A percentile compares a stretch with the other conserved stretches of the same genome.
Evolutionary conservation across 148 eudicot genomes (phyloP).

Genomic region (Nepenthes gracilis): DNA sequence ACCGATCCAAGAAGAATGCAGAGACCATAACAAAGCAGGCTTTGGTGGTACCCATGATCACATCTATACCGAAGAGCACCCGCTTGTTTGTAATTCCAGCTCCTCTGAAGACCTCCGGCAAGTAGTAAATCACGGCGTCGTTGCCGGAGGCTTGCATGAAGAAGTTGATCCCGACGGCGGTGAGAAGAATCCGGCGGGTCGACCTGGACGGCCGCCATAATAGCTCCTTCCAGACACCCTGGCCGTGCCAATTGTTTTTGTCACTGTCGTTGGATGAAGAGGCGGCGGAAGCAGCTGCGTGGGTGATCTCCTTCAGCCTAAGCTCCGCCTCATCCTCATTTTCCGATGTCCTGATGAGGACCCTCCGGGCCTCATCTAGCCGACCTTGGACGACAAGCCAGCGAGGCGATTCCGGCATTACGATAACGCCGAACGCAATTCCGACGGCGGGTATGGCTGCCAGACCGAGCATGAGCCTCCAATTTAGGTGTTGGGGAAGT

Average conservation of each 20-base stretch:
- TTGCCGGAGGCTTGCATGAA: slow-evolving; percentile 98
- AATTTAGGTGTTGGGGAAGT: slow-evolving; percentile 33
- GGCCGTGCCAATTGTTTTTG: slow-evolving; percentile 21
- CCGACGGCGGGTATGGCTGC: slow-evolving; percentile 60
- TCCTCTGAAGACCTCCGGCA: slow-evolving; percentile 73
- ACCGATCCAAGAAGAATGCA: slow-evolving; percentile 59
- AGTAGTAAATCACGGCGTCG: slow-evolving; percentile 89
- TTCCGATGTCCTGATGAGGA: slow-evolving; percentile 40
- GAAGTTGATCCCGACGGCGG: slow-evolving; percentile 81
- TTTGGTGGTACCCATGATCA: slow-evolving; percentile 72
- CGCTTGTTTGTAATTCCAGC: slow-evolving; percentile 52
- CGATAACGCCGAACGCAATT: slow-evolving; percentile 39
- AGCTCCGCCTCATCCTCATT: slow-evolving; percentile 50
- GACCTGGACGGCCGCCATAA: slow-evolving; percentile 36
- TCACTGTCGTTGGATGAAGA: not conserved
- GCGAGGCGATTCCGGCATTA: slow-evolving; percentile 91
- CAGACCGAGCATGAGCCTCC: slow-evolving; percentile 76
- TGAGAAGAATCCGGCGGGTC: slow-evolving; percentile 48
- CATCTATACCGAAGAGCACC: slow-evolving; percentile 52
- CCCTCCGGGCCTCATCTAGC: slow-evolving; percentile 36
- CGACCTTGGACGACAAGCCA: slow-evolving; percentile 80
- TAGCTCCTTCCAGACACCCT: slow-evolving; percentile 76
- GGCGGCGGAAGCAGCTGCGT: slow-evolving; percentile 14
- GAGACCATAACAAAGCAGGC: slow-evolving; percentile 64
- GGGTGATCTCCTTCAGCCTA: slow-evolving; percentile 50